Base-by-base conservation (phyloP, 2,329 filamentous ascomycete species). In the Epichloe glyceriae region DNA sequence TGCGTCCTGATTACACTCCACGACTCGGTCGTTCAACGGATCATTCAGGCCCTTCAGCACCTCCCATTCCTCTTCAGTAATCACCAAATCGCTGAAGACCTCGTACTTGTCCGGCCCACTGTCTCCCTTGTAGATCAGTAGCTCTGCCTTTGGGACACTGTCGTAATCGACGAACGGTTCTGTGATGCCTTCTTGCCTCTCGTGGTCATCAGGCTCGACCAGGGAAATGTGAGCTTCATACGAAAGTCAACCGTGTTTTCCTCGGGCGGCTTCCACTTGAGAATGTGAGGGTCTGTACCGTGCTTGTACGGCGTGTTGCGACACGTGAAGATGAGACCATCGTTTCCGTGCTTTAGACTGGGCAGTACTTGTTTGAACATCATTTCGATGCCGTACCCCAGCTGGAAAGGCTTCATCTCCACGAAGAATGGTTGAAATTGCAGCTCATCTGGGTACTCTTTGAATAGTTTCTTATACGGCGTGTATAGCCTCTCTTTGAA, bases 271-370 rank as follows among this genome's bases (percentile, higher is more conserved):
- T 98, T 98, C 93, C 93, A 98, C 67, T 98, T 98, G 39, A 98
- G 73, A 55, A 96, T 98, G 65, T 95, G 85, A 47, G 80, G 80
- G 67, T 98, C 93, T 12, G 93, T 98, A 57, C 93, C 93, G 57
- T 86, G 84, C 59, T 84, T 83, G 71, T 98, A 98, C 10, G 84
- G 78, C 17, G 87, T 88, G 59, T 82, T 85, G 56, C 87, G 82
- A 70, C 91, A 95, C n/a, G 93, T 97, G 69, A 97, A 98, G 62
- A 98, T 95, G 45, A 98, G 77, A 5, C 93, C 93, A 65, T 98
- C 93, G 65, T 96, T 97, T 55, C 91, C 90, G 64, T 98, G 93
- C 57, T 83, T 85, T 37, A 98, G 78, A 41, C 76, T 82, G 1
- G 89, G 90, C 30, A 97, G 80, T 43, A 94, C 80, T 52, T 90